phyloP scores from a whole-genome alignment of 805 yeast species.

The Saccharomycopsis amapae region DNA sequence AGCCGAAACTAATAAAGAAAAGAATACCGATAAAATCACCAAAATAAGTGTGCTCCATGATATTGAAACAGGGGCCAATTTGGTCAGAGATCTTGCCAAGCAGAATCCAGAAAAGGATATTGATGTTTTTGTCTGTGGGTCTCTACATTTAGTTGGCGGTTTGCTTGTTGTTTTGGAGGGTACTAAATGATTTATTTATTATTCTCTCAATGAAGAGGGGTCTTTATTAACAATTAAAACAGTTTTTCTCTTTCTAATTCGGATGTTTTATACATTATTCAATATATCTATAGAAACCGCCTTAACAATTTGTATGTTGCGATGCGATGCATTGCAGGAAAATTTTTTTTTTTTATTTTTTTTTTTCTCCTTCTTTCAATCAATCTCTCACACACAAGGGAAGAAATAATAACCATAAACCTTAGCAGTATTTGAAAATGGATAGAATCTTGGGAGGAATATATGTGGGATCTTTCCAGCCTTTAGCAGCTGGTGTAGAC shows the following conservation, averaged over 20 bases:
- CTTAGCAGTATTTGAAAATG: slow-evolving; percentile 24
- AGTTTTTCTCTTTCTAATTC: too few relatives aligned
- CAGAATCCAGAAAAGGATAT: slow-evolving; percentile 27
- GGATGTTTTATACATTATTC: too few relatives aligned
- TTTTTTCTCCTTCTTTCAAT: not conserved
- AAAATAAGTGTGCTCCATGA: slow-evolving; percentile 53
- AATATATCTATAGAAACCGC: too few relatives aligned
- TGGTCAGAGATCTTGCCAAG: slow-evolving; percentile 36
- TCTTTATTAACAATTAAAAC: too few relatives aligned
- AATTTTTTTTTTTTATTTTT: not conserved
- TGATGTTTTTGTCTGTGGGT: slow-evolving; percentile 89
- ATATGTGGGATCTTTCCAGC: slow-evolving; percentile 65
- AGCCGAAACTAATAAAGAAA: slow-evolving; percentile 35
- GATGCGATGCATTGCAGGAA: too few relatives aligned
- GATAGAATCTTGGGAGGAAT: slow-evolving; percentile 73
- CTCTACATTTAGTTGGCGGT: slow-evolving; percentile 92
- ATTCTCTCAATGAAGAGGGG: too few relatives aligned
- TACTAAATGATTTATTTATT: too few relatives aligned
- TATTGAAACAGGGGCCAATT: slow-evolving; percentile 66
- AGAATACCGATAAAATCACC: slow-evolving; percentile 60
- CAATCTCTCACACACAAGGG: not conserved
- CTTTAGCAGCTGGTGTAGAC: slow-evolving; percentile 49
- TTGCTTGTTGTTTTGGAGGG: slow-evolving; percentile 67
- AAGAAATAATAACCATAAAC: not conserved
- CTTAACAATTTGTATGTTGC: too few relatives aligned